These are phyloP conservation scores for Onygena corvina DNA, from an alignment of 2,329 filamentous ascomycete genomes.

Conservation along the genomic window DNA sequence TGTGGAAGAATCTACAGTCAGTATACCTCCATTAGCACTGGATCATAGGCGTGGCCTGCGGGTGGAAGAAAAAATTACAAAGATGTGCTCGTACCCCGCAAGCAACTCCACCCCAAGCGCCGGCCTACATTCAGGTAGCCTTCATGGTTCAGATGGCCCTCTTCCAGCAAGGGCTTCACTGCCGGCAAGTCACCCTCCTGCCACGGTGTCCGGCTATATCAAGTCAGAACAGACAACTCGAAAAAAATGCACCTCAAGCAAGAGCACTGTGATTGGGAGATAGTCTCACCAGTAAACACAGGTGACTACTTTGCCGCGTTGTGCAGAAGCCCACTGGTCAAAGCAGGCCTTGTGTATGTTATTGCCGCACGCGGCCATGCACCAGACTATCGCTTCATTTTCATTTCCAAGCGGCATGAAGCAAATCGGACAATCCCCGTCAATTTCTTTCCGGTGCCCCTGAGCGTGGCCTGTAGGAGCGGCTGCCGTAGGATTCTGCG, in stretches of 20 bases:
- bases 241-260: neutral
- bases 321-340: conserved; percentile 39
- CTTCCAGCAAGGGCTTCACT: conserved; percentile 23
- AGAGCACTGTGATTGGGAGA: neutral
- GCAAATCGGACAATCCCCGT: conserved; percentile 54
- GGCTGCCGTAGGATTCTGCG: conserved; percentile 36
- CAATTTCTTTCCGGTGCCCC: conserved; percentile 45
- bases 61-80: conserved; percentile 2
- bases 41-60: neutral
- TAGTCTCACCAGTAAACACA: conserved; percentile 37
- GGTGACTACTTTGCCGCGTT: conserved; percentile 22
- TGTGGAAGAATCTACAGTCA: conserved; percentile 28
- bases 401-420: conserved; percentile 43
- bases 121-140: conserved; percentile 37
- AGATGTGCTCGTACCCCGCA: conserved; percentile 25
- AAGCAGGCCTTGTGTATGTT: conserved; percentile 51
- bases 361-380: conserved; percentile 49
- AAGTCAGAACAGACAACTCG: neutral
- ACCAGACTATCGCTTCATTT: conserved; percentile 44
- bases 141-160: conserved; percentile 24
- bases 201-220: conserved; percentile 32
- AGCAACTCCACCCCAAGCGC: conserved; percentile 31
- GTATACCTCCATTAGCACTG: conserved; percentile 1
- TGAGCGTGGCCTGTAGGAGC: conserved; percentile 27
- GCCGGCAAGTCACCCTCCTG: conserved; percentile 21